Conservation (phyloP, 2,329 filamentous ascomycete species). For the Colletotrichum lupini region DNA sequence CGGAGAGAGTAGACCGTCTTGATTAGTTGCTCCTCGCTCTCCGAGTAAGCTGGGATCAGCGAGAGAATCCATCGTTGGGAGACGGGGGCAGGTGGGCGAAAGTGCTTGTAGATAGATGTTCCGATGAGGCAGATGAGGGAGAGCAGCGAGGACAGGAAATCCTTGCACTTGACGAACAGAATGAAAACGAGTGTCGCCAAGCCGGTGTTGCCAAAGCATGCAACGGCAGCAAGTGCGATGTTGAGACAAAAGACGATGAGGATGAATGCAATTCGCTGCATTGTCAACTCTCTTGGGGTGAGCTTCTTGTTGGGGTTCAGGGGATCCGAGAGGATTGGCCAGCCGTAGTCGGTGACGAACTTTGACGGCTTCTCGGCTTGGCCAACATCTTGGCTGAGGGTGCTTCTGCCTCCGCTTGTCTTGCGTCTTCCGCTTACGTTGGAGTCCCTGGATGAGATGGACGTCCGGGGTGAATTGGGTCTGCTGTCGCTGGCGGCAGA, state of each 20-base stretch:
- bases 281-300: constrained; percentile 2
- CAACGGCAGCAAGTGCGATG: not conserved
- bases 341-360: constrained; percentile 16
- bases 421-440: not conserved
- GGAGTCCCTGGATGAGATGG: not conserved
- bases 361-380: constrained; percentile 1
- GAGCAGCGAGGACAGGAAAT: constrained; percentile 5
- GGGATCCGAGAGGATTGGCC: constrained; percentile 8
- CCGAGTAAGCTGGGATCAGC: constrained; percentile 16
- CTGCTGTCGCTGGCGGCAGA: constrained; percentile 8
- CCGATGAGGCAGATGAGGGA: constrained; percentile 1
- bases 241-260: not conserved
- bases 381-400: not conserved
- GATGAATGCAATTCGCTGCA: not conserved
- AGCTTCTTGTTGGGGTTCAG: constrained; percentile 8
- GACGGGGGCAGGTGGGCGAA: constrained; percentile 8
- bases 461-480: not conserved
- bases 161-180: constrained; percentile 14
- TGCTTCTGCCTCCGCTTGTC: not conserved
- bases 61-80: constrained; percentile 17
- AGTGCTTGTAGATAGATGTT: constrained; percentile 3
- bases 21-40: constrained; percentile 19
- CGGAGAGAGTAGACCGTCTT: constrained; percentile 18
- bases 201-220: constrained; percentile 4
- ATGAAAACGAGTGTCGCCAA: constrained; percentile 9